Evolutionary conservation across 257 asterid species (phyloP).

Genomic region (Solanum gandarillasii): DNA sequence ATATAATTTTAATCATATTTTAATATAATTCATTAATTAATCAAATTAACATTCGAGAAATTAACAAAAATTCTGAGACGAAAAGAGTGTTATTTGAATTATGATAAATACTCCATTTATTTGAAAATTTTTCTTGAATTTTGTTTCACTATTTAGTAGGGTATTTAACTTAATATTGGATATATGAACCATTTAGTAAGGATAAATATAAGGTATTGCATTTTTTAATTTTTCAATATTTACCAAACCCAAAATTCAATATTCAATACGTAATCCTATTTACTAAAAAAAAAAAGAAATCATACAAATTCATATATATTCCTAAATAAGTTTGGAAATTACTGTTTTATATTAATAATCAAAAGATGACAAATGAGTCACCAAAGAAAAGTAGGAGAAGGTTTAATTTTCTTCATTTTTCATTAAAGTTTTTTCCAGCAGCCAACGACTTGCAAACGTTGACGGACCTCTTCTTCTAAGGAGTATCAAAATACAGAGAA

Average conservation of each 20-base stretch:
- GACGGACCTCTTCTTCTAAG: not conserved
- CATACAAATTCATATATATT: not conserved
- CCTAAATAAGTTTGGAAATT: not conserved
- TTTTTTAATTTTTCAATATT: not conserved
- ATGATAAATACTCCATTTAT: not conserved
- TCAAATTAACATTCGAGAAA: not conserved
- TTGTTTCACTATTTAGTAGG: not conserved
- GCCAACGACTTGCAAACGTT: not conserved
- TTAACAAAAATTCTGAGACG: rapidly evolving
- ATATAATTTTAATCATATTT: not conserved
- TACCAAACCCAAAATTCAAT: not conserved
- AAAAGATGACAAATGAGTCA: not conserved
- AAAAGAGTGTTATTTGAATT: not conserved
- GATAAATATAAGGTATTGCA: not conserved
- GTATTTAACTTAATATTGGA: not conserved
- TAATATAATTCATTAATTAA: no score
- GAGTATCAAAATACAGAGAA: no score
- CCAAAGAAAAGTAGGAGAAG: not conserved
- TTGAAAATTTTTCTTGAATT: not conserved
- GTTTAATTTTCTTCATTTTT: not conserved
- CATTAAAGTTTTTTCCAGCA: not conserved
- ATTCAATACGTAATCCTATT: no score
- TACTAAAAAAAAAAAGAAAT: no score
- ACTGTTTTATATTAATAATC: not conserved
- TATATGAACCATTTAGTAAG: not conserved